phyloP scores from a whole-genome alignment of 441 rosid genomes.

The Lepidium campestre region DNA sequence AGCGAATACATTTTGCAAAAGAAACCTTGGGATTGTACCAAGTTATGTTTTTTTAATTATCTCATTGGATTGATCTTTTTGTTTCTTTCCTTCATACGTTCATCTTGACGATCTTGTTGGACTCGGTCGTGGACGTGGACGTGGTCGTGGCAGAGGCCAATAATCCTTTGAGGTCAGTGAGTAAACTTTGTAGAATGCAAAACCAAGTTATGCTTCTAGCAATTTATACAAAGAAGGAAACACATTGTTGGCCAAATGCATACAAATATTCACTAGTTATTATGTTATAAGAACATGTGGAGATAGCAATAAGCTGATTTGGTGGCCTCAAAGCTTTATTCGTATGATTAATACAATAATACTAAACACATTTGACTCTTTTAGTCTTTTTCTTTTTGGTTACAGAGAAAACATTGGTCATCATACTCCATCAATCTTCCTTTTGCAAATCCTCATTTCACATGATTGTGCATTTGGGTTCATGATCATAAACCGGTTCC shows the following conservation, averaged over 20 bases:
- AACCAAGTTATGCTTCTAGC: not conserved
- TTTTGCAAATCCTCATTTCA: not conserved
- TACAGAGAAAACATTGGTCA: not conserved
- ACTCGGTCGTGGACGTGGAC: not conserved
- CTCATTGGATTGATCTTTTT: not conserved
- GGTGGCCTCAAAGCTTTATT: not conserved
- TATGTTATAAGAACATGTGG: not conserved
- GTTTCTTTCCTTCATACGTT: not conserved
- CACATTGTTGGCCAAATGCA: not conserved
- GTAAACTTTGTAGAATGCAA: not conserved
- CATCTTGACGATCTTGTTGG: not conserved
- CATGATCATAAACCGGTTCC: slow-evolving; percentile 16
- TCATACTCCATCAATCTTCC: not conserved
- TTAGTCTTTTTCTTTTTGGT: not conserved
- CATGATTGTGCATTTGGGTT: slow-evolving; percentile 31
- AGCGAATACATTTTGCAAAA: not conserved
- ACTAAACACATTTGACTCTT: not conserved
- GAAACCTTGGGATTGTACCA: not conserved
- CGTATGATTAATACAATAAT: not conserved
- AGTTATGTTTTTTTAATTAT: not conserved
- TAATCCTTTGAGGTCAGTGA: not conserved
- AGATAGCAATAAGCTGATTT: not conserved
- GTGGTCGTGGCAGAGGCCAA: not conserved
- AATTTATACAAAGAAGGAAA: not conserved
- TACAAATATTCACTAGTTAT: not conserved